Evolutionary conservation across 75 land plant genomes (phyloP), one percentile per base, ranked within the genome.

Genomic region (Cryptomeria japonica): DNA sequence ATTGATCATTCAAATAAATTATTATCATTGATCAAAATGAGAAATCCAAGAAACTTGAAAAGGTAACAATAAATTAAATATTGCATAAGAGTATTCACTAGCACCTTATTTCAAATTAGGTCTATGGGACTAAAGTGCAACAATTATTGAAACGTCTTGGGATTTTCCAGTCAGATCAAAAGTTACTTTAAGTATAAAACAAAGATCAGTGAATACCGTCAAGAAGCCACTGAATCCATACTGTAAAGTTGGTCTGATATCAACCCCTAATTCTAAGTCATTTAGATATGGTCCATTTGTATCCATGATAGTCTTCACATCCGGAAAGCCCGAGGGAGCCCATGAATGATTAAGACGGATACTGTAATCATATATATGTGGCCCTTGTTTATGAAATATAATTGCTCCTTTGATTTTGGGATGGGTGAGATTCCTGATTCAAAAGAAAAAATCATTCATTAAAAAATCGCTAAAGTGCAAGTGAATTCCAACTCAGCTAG

Each of bases 281-380:
- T 95, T 87, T 10, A 93, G 75, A 93, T 90, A 95, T 31, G 97
- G 92, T 51, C 97, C 97, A 91, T 94, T 93, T 41, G 88, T 87
- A 77, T 94, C 97, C 97, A 95, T 95, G 78, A 95, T 95, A 37
- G 94, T 86, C 47, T 90, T 93, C 53, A 92, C 90, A 90, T 95
- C 93, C 86, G 97, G 97, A 89, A 95, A 95, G 41, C 97, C 97
- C 47, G 95, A 93, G 86, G 95, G 93, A 80, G 97, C 97, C 97
- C 97, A 95, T 49, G 97, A 88, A 88, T 95, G 97, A 88, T 95
- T 95, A 34, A 95, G 93, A 49, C 97, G 94, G 46, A 95, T 95
- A 55, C 97, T 95, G 41, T 95, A 95, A 86, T 94, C 96, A 90
- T 89, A 95, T 53, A 76, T n/a, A 34, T 89, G 79, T 77, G 97